Evolutionary conservation across 2,329 filamentous ascomycete species (phyloP), one percentile per base, ranked within the genome.

Genomic region (Exophiala bonariae): DNA sequence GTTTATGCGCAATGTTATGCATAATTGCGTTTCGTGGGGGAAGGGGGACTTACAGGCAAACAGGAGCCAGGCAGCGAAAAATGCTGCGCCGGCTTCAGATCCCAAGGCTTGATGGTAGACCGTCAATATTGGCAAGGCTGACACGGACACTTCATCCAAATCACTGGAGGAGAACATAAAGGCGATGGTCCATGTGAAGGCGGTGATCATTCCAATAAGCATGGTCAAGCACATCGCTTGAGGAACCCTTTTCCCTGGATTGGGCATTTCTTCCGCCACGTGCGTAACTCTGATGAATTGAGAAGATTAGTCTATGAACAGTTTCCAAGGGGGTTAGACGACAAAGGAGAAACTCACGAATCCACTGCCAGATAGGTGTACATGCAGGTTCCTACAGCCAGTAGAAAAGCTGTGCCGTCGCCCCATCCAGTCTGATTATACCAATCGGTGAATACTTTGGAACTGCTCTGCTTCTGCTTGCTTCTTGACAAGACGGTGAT

Each of bases 351-450:
- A n/a, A n/a, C n/a, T n/a, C n/a, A n/a, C n/a, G n/a, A n/a, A n/a
- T n/a, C 62, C 2, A 55, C 58, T 3, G 50, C 58, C 2, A 54
- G 13, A 34, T 52, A 64, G 8, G 56, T 50, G 31, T 60, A 65
- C 53, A 63, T 60, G 44, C 55, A 62, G 39, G 50, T 62, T 41
- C 39, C 50, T 4, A 61, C 47, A 1, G 68, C 70, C 9, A 73
- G 61, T 16, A 73, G 52, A 68, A 70, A 73, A 36, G 69, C 66
- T 52, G 86, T 62, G 0, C 83, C 83, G 64, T 86, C 81, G 0
- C 83, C 82, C 84, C 83, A 87, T 23, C 81, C 82, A 7, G 79
- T 81, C 32, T 77, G 62, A 56, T 89, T 89, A 61, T 85, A 77
- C 59, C 89, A 87, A 2, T 80, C 65, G 5, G 40, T 49, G 39